A percentile compares a stretch with the other conserved stretches of the same genome.
phyloP scores from a whole-genome alignment of 2,329 filamentous ascomycete genomes.

The Didymella exigua region DNA sequence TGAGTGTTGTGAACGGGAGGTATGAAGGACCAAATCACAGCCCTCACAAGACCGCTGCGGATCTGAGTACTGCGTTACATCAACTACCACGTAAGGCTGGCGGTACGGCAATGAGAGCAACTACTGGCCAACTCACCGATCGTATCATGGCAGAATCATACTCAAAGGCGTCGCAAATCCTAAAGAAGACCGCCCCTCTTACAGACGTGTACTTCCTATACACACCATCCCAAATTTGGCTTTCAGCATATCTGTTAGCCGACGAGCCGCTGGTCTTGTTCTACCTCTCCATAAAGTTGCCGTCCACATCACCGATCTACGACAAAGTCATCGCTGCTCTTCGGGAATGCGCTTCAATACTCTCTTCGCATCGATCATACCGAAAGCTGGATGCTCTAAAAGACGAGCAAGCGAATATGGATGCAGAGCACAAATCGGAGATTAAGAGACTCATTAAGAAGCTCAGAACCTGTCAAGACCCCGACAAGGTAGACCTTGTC shows the following conservation, averaged over 20 bases:
- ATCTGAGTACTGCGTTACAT: conserved; percentile 39
- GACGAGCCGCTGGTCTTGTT: conserved; percentile 67
- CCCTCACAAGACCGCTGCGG: conserved; percentile 21
- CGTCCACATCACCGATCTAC: conserved; percentile 31
- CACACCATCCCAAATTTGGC: conserved; percentile 91
- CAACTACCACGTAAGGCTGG: conserved; percentile 30
- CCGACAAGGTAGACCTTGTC: conserved; percentile 74
- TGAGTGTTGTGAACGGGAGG: conserved; percentile 68
- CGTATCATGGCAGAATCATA: conserved; percentile 67
- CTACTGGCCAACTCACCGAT: conserved; percentile 40
- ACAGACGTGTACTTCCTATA: conserved; percentile 98
- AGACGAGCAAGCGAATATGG: conserved; percentile 39
- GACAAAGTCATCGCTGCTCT: conserved; percentile 49
- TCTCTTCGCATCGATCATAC: conserved; percentile 41
- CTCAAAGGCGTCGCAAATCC: conserved; percentile 63
- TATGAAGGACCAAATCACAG: conserved; percentile 45
- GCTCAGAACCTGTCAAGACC: conserved; percentile 74
- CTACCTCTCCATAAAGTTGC: conserved; percentile 54
- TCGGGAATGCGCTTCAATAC: conserved; percentile 47
- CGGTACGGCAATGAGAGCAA: conserved; percentile 20
- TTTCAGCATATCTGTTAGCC: conserved; percentile 77
- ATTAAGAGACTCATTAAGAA: conserved; percentile 63
- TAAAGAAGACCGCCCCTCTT: conserved; percentile 73
- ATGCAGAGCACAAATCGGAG: conserved; percentile 59
- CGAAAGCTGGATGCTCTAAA: conserved; percentile 17